These are phyloP conservation scores for Lenwebbia sp. DNA, from an alignment of 345 rosid genomes.

Conservation along the genomic window DNA sequence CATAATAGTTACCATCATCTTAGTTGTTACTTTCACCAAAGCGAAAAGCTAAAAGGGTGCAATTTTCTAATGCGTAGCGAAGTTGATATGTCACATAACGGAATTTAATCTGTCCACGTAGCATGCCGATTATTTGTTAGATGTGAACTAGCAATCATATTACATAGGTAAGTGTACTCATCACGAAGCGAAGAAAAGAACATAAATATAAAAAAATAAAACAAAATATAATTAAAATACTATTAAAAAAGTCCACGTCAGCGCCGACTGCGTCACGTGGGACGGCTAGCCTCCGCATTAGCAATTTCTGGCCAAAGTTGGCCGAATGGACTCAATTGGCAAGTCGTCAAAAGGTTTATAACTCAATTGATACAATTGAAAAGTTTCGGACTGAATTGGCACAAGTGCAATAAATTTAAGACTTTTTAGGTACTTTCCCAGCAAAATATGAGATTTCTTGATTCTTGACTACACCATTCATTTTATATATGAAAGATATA, in stretches of 20 bases:
- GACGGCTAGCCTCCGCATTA: too few species aligned
- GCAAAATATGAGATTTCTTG: neutral
- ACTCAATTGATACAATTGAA: too few species aligned
- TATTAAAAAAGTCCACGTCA: too few species aligned
- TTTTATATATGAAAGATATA: neutral
- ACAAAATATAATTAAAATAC: too few species aligned
- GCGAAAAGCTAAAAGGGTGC: neutral
- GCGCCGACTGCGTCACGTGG: fast-evolving
- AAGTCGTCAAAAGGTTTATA: too few species aligned
- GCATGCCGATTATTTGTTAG: neutral
- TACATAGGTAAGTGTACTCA: neutral
- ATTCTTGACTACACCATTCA: neutral
- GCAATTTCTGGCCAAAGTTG: too few species aligned
- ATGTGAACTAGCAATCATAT: neutral
- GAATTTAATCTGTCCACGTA: neutral
- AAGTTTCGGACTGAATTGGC: too few species aligned
- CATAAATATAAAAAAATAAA: too few species aligned
- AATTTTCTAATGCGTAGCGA: neutral
- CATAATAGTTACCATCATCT: neutral
- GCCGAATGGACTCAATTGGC: too few species aligned
- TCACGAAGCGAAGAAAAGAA: neutral
- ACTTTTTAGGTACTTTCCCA: too few species aligned
- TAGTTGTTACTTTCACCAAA: neutral
- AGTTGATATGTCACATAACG: neutral
- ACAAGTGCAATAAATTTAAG: too few species aligned